phyloP scores from a whole-genome alignment of 306 rosid genomes.

The Ziziphus jujuba region DNA sequence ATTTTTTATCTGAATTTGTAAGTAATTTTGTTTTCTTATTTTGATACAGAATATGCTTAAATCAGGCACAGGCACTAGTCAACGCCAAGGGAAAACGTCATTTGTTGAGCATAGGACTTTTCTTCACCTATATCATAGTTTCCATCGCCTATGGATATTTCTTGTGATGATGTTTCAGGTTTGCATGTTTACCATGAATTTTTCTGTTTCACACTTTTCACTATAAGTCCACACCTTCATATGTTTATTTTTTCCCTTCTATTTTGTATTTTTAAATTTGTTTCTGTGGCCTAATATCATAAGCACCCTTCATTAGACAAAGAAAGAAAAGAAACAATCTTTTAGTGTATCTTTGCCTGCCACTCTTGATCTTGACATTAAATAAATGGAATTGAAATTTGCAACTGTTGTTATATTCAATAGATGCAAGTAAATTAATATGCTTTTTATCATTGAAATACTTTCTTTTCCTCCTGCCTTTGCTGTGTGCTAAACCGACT shows the following conservation, averaged over 20 bases:
- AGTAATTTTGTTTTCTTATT: not conserved
- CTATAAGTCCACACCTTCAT: too few relatives aligned
- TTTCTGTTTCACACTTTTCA: not conserved
- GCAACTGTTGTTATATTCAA: too few relatives aligned
- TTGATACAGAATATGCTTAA: constrained; percentile 50
- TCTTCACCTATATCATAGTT: constrained; percentile 94
- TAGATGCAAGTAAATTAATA: too few relatives aligned
- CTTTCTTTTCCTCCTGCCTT: too few relatives aligned
- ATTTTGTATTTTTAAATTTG: not conserved
- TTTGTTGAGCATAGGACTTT: constrained; percentile 97
- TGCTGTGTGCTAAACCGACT: too few relatives aligned
- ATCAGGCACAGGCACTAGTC: constrained; percentile 56
- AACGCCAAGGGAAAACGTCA: constrained; percentile 79
- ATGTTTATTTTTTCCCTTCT: not conserved
- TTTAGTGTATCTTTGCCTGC: too few relatives aligned
- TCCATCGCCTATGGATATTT: constrained; percentile 94
- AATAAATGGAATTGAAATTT: too few relatives aligned
- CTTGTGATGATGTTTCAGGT: constrained; percentile 99
- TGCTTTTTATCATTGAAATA: too few relatives aligned
- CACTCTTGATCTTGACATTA: too few relatives aligned
- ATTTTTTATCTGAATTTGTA: not conserved
- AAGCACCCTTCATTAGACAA: too few relatives aligned
- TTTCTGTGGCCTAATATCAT: too few relatives aligned
- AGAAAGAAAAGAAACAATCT: too few relatives aligned
- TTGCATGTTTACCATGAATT: constrained; percentile 14